phyloP scores from a whole-genome alignment of 805 yeast species.

The Alloascoidea hylecoeti region DNA sequence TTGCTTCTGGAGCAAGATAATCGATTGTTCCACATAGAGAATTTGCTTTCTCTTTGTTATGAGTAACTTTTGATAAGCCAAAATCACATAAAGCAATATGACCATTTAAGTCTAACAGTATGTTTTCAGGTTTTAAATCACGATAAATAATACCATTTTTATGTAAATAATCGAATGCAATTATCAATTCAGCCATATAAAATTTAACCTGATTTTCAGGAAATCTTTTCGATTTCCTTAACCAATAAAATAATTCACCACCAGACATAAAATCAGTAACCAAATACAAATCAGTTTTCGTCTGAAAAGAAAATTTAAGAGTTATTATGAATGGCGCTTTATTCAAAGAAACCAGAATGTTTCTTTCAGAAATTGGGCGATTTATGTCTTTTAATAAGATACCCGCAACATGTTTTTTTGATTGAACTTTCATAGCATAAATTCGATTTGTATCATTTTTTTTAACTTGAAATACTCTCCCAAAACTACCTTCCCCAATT shows the following conservation, averaged over 20 bases:
- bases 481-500: conserved; percentile 15
- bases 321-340: conserved; percentile 15
- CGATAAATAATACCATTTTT: conserved; percentile 58
- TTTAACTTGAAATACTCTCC: conserved; percentile 9
- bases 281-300: conserved; percentile 71
- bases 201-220: conserved; percentile 31
- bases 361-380: conserved; percentile 1
- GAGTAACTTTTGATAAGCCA: conserved; percentile 88
- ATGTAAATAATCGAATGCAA: conserved; percentile 78
- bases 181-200: conserved; percentile 14
- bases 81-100: conserved; percentile 96
- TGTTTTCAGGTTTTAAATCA: conserved; percentile 90
- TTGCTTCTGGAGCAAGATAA: conserved; percentile 92
- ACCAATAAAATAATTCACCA: conserved; percentile 35
- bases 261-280: conserved; percentile 58
- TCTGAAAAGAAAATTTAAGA: conserved; percentile 80
- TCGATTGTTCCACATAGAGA: conserved; percentile 98
- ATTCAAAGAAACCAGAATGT: background rate
- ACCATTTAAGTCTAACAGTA: conserved; percentile 67
- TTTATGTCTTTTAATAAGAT: background rate
- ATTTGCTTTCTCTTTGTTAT: conserved; percentile 86
- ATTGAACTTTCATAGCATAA: background rate
- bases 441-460: too few species aligned
- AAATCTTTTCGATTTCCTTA: too few species aligned
- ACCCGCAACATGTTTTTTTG: background rate